Evolutionary conservation across 2,329 filamentous ascomycete genomes (phyloP), one percentile per base, ranked within the genome.

Genomic region (Corynespora cassiicola): DNA sequence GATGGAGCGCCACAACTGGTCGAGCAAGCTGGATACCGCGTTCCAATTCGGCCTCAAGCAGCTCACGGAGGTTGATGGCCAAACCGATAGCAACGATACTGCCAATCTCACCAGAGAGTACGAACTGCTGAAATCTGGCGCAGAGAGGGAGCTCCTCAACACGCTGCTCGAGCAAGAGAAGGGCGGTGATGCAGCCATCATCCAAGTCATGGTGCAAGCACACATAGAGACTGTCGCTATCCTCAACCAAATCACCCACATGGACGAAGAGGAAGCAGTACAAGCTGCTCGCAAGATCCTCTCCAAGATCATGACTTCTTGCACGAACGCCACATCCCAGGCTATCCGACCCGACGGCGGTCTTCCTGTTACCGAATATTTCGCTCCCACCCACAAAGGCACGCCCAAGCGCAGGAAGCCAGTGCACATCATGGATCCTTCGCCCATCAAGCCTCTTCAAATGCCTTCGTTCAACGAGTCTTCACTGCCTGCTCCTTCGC

Each of bases 201-300:
- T 96, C 58, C 91, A 96, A 68, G 81, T 88, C 32, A 78, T 99
- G 37, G 80, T 97, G 8, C 86, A 87, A 36, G 89, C 92, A 9
- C 92, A 97, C 58, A 95, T 99, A 54, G 91, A 96, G 58, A 92
- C 91, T 2, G 81, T 97, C 45, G 77, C 88, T 4, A 89, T 90
- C 1, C 80, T 99, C 36, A 84, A 86, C 37, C 87, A 89, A 51
- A 88, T 94, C 16, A 81, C 92, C 53, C 76, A 81, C 22, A 90
- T 97, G 84, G 86, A 80, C 41, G 89, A 95, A 63, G 82, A 86
- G 21, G 86, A 95, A 46, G 94, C 92, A 1, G 80, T 96, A 2
- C 76, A 85, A 11, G 85, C 88, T 39, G 94, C 91, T 17, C 90
- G 86, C 63, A 77, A 76, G 15, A 84, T 91, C 30, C 84, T 99